Percentiles rank a stretch among this genome's conserved stretches.
These are phyloP conservation scores for Penicillium dipodomyicola DNA, from an alignment of 495 filamentous ascomycete species.

Conservation along the genomic window DNA sequence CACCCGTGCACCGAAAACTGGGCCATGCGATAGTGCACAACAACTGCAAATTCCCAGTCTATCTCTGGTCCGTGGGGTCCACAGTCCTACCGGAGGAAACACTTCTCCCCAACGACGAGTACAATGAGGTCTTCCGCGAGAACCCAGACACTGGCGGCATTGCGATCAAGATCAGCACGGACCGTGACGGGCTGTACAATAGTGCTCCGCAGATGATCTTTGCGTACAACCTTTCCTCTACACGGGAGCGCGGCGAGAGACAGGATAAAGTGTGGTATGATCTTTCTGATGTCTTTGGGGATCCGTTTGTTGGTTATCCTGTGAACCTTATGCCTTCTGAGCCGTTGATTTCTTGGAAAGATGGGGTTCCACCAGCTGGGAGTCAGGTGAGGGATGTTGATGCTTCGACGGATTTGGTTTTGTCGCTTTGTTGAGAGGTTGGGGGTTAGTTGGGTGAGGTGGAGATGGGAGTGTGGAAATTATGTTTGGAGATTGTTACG, in stretches of 20 bases:
- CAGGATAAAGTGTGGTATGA: constrained; percentile 52
- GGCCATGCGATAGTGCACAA: constrained; percentile 53
- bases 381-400: constrained; percentile 46
- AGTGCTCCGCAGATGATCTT: constrained; percentile 52
- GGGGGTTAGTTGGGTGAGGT: background rate
- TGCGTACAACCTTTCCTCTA: constrained; percentile 51
- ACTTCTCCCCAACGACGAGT: constrained; percentile 22
- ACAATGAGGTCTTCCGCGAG: constrained; percentile 43
- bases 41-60: constrained; percentile 45
- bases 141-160: constrained; percentile 51
- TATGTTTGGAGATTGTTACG: background rate
- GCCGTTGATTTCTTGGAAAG: constrained; percentile 46
- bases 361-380: constrained; percentile 49
- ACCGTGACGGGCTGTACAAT: constrained; percentile 46
- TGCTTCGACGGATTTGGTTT: constrained; percentile 32
- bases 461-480: background rate
- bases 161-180: constrained; percentile 53
- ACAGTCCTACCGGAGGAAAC: constrained; percentile 32
- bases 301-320: constrained; percentile 49
- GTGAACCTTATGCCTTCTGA: constrained; percentile 40
- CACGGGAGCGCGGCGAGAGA: background rate
- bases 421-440: constrained; percentile 34
- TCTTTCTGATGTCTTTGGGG: constrained; percentile 55
- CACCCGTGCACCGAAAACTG: constrained; percentile 16
- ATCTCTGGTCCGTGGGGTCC: constrained; percentile 55